These are phyloP conservation scores for Ceratopteris richardii DNA, from an alignment of 75 land plant species.

Conservation along the genomic window DNA sequence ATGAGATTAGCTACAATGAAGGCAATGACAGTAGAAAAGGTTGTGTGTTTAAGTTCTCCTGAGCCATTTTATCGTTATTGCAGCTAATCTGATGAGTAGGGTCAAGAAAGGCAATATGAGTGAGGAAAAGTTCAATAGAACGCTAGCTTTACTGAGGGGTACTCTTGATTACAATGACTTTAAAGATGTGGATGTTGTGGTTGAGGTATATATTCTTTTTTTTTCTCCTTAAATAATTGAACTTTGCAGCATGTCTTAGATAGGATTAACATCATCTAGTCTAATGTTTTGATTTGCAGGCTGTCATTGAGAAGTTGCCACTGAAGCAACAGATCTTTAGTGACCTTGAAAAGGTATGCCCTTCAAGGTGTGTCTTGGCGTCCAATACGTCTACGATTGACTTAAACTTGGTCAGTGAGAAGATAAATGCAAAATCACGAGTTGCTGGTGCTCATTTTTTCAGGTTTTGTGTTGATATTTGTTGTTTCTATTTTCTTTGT, in stretches of 20 bases:
- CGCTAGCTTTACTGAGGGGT: constrained; percentile 63
- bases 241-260: no score
- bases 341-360: constrained; percentile 79
- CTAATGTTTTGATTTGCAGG: constrained; percentile 39
- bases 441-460: constrained; percentile 96
- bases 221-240: no score
- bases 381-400: constrained; percentile 94
- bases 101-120: constrained; percentile 51
- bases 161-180: constrained; percentile 76
- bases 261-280: no score
- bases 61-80: background rate
- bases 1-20: background rate
- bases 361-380: constrained; percentile 79
- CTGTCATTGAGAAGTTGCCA: constrained; percentile 83
- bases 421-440: constrained; percentile 67
- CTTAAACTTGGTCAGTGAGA: constrained; percentile 71
- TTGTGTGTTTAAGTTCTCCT: no score
- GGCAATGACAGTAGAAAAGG: no score
- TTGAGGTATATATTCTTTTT: constrained; percentile 79
- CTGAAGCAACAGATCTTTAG: constrained; percentile 81
- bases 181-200: constrained; percentile 83
- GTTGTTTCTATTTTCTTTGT: no score
- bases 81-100: constrained; percentile 67
- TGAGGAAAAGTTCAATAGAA: constrained; percentile 55
- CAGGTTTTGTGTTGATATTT: constrained; percentile 41